A percentile compares a stretch with the other conserved stretches of the same genome.
Conservation (phyloP, 805 yeast species). For the Ogataea nonfermentans region DNA sequence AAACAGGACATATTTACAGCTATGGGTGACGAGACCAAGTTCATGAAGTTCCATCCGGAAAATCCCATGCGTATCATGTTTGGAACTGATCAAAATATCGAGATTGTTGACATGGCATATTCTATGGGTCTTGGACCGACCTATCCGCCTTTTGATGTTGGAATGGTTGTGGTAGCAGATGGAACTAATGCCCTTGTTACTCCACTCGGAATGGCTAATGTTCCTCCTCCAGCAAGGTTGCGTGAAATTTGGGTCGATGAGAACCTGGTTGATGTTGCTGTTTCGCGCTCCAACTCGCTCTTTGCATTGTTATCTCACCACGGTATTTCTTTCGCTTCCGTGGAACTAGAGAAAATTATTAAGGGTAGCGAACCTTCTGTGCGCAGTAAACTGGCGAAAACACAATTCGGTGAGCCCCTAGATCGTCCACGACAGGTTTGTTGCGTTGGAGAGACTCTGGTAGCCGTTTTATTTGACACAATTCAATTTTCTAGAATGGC, state of each 20-base stretch:
- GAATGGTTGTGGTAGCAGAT: slow-evolving; percentile 79
- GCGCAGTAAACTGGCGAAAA: slow-evolving; percentile 32
- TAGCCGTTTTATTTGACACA: slow-evolving; percentile 63
- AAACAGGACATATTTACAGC: slow-evolving; percentile 65
- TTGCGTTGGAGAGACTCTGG: slow-evolving; percentile 47
- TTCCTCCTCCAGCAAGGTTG: slow-evolving; percentile 91
- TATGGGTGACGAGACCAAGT: slow-evolving; percentile 35
- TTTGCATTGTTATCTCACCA: slow-evolving; percentile 57
- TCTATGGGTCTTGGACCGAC: slow-evolving; percentile 68
- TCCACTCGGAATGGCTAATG: slow-evolving; percentile 79
- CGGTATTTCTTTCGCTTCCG: slow-evolving; percentile 45
- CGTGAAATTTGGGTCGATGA: slow-evolving; percentile 58
- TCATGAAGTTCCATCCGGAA: slow-evolving; percentile 84
- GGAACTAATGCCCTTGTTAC: slow-evolving; percentile 71
- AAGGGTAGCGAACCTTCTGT: slow-evolving; percentile 47
- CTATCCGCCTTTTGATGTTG: slow-evolving; percentile 64
- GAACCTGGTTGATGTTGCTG: slow-evolving; percentile 63
- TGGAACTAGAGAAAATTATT: slow-evolving; percentile 42
- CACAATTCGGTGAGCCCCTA: slow-evolving; percentile 36
- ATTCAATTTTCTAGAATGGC: slow-evolving; percentile 49
- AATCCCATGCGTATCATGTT: slow-evolving; percentile 73
- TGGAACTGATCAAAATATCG: slow-evolving; percentile 51
- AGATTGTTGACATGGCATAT: slow-evolving; percentile 66
- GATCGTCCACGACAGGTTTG: slow-evolving; percentile 65
- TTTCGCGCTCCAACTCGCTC: slow-evolving; percentile 53